A percentile compares a stretch with the other conserved stretches of the same genome.
Evolutionary conservation across 768 basidiomycete species (phyloP).

Genomic region (Mycena kentingensis): DNA sequence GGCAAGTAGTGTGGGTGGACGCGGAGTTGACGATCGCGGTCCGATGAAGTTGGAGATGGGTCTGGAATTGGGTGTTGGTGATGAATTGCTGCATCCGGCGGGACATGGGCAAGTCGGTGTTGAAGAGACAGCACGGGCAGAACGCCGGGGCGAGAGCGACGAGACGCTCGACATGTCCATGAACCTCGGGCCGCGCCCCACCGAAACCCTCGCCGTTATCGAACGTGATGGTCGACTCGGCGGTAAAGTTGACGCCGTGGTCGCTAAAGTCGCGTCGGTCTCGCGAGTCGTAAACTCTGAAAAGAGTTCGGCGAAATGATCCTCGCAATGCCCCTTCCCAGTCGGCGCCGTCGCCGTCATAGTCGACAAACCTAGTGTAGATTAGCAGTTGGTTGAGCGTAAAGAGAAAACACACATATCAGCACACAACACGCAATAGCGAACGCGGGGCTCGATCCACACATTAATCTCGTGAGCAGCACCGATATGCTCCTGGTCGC

Average conservation of each 20-base stretch:
- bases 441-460: not conserved
- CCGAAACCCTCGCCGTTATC: constrained; percentile 1
- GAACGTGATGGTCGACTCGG: not conserved
- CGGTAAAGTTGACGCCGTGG: not conserved
- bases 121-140: constrained; percentile 1
- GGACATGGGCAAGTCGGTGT: not conserved
- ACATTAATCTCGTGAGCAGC: not conserved
- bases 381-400: not conserved
- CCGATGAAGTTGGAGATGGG: not conserved
- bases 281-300: too few species aligned
- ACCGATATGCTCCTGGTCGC: not conserved
- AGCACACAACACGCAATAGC: not conserved
- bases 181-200: constrained; percentile 3
- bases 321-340: not conserved
- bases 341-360: not conserved
- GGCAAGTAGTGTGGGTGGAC: too few species aligned
- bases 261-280: not conserved
- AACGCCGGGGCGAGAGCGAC: not conserved
- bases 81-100: not conserved
- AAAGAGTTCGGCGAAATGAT: too few species aligned
- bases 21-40: not conserved
- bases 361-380: not conserved
- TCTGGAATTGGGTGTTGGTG: not conserved
- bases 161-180: constrained; percentile 1
- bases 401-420: not conserved